These are phyloP conservation scores for Hura crepitans DNA, from an alignment of 441 rosid genomes.

Conservation along the genomic window DNA sequence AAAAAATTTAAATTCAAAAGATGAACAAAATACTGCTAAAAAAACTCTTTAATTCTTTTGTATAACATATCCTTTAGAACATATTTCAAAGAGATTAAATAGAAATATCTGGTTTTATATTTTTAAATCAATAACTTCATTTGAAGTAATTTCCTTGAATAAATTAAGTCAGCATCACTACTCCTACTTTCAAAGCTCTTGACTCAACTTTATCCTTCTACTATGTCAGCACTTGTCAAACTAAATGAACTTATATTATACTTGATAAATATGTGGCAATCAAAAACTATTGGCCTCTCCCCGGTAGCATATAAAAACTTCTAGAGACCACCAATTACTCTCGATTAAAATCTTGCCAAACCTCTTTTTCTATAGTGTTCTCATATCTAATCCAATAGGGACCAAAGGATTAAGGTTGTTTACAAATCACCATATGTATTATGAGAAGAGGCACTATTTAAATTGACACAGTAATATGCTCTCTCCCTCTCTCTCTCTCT, in stretches of 20 bases:
- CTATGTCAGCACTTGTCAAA: conserved; percentile 18
- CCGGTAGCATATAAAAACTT: conserved; percentile 13
- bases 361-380: conserved; percentile 23
- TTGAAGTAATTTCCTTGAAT: no score
- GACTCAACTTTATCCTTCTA: conserved; percentile 12
- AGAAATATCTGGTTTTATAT: background rate
- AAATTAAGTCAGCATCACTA: background rate
- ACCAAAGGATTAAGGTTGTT: no score
- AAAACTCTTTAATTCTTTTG: no score
- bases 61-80: no score
- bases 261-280: conserved; percentile 24
- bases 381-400: conserved; percentile 26
- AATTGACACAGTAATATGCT: no score
- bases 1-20: background rate
- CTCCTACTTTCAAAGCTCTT: conserved; percentile 4
- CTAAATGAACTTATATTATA: conserved; percentile 14
- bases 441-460: no score
- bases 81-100: no score
- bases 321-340: conserved; percentile 30
- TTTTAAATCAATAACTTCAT: background rate
- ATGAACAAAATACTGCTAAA: background rate
- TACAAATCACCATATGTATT: no score
- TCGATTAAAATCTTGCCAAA: conserved; percentile 21
- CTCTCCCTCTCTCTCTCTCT: no score
- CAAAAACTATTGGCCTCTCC: conserved; percentile 22